Percentiles rank a stretch among this genome's conserved stretches.
phyloP scores from a whole-genome alignment of 768 basidiomycete species.

The Termitomyces sp. region DNA sequence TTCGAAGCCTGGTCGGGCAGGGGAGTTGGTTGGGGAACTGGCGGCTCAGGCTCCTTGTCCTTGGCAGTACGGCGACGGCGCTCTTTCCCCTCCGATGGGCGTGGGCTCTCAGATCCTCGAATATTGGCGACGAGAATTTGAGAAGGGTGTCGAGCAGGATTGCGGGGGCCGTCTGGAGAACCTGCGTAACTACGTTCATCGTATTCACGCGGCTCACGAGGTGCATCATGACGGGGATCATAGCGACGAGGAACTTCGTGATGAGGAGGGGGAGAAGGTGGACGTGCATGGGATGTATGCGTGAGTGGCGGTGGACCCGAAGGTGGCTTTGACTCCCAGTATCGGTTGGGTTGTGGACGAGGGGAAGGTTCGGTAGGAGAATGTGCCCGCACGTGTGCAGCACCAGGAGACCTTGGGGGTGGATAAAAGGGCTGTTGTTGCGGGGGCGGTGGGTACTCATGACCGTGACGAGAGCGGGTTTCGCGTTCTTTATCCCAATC shows the following conservation, averaged over 20 bases:
- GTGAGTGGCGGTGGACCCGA: conserved; percentile 24
- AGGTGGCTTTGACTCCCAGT: conserved; percentile 63
- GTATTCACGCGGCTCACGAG: conserved; percentile 41
- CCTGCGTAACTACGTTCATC: conserved; percentile 43
- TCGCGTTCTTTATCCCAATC: conserved; percentile 50
- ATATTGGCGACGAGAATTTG: conserved; percentile 25
- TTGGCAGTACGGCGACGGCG: conserved; percentile 40
- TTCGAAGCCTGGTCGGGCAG: conserved; percentile 42
- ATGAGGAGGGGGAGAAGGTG: conserved; percentile 31
- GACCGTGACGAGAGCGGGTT: conserved; percentile 38
- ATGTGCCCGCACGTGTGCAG: conserved; percentile 30
- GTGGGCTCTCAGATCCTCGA: conserved; percentile 63
- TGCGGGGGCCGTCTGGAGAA: conserved; percentile 43
- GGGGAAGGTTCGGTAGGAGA: conserved; percentile 65
- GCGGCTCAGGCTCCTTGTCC: conserved; percentile 41
- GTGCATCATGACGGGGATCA: conserved; percentile 58
- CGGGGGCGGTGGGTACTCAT: conserved; percentile 34
- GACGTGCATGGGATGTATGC: conserved; percentile 25
- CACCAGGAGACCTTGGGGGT: conserved; percentile 37
- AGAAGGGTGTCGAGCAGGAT: conserved; percentile 27
- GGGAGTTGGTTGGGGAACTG: conserved; percentile 21
- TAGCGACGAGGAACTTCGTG: conserved; percentile 53
- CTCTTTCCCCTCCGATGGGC: conserved; percentile 43
- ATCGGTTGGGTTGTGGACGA: conserved; percentile 44
- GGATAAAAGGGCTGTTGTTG: conserved; percentile 35